Percentiles rank a stretch among this genome's conserved stretches.
These are phyloP conservation scores for Paspalum vaginatum DNA, from an alignment of 176 grass and related monocot species.

Conservation along the genomic window DNA sequence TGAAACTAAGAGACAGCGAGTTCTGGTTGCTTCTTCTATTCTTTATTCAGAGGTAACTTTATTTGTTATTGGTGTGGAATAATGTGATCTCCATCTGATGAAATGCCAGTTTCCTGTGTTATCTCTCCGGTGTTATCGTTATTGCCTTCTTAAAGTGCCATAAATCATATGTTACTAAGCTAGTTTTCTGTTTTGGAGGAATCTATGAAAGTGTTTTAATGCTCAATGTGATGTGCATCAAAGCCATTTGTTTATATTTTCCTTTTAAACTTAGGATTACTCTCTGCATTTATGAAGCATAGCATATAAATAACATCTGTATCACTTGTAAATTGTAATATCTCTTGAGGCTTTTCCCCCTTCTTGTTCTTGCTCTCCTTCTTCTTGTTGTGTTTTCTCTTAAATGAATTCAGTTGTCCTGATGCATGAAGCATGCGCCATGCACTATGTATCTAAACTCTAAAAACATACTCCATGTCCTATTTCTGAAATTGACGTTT, in stretches of 20 bases:
- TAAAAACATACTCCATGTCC: background rate
- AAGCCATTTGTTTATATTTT: background rate
- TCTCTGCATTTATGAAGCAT: background rate
- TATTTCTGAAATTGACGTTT: constrained; percentile 10
- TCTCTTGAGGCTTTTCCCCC: too few species aligned
- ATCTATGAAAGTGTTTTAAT: background rate
- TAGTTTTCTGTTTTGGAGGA: background rate
- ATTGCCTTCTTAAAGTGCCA: constrained; percentile 4
- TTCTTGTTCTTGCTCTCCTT: background rate
- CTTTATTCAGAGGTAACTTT: constrained; percentile 92
- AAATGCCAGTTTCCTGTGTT: constrained; percentile 19
- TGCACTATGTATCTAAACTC: background rate
- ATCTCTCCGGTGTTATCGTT: background rate
- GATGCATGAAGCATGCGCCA: background rate
- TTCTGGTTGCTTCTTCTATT: constrained; percentile 91
- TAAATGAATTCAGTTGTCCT: background rate
- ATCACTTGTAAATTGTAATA: background rate
- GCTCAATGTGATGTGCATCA: background rate
- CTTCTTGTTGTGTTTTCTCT: background rate
- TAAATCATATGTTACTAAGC: background rate
- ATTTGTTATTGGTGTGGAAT: background rate
- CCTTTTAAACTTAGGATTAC: background rate
- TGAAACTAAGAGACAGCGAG: constrained; percentile 93
- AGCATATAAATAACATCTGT: background rate
- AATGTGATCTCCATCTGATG: constrained; percentile 37